A percentile compares a stretch with the other conserved stretches of the same genome.
Evolutionary conservation across 2,329 filamentous ascomycete genomes (phyloP).

Genomic region (Diplocarpon mali): DNA sequence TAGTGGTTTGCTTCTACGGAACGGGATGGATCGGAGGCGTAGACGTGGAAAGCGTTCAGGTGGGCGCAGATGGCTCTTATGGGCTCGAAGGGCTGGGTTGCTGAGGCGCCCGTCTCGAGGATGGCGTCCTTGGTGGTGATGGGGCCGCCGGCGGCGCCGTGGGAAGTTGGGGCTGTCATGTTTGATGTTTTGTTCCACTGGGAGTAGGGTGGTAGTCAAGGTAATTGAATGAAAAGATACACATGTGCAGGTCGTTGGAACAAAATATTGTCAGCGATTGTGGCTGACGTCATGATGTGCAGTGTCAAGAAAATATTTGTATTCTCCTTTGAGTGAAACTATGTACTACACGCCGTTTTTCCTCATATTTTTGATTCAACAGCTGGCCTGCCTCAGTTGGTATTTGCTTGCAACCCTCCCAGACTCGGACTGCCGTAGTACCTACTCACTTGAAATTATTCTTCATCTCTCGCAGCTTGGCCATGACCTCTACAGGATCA

Average conservation of each 20-base stretch:
- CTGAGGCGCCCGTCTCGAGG: constrained; percentile 49
- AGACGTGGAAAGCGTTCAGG: constrained; percentile 73
- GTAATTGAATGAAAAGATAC: too few relatives aligned
- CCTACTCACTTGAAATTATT: constrained; percentile 39
- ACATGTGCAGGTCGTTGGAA: too few relatives aligned
- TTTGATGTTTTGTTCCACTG: not conserved
- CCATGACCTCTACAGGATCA: constrained; percentile 75
- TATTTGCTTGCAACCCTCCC: not conserved
- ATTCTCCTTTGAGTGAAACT: too few relatives aligned
- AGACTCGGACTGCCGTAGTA: constrained; percentile 1
- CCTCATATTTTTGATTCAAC: constrained; percentile 11
- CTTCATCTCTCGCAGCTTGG: constrained; percentile 80
- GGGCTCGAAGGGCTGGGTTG: constrained; percentile 57
- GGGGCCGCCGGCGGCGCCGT: constrained; percentile 3
- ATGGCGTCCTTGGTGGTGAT: constrained; percentile 43
- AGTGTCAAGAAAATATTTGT: too few relatives aligned
- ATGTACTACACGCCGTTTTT: not conserved
- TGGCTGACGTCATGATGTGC: not conserved
- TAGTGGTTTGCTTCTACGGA: constrained; percentile 75
- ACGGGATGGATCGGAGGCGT: constrained; percentile 44
- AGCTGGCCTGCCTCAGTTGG: constrained; percentile 7
- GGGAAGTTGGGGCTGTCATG: constrained; percentile 12
- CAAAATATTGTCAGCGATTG: too few relatives aligned
- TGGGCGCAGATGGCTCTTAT: constrained; percentile 69
- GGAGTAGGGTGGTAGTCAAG: not conserved